Percentiles rank a stretch among this genome's conserved stretches.
Conservation (phyloP, 2,329 filamentous ascomycete genomes). For the Claviceps paspali region DNA sequence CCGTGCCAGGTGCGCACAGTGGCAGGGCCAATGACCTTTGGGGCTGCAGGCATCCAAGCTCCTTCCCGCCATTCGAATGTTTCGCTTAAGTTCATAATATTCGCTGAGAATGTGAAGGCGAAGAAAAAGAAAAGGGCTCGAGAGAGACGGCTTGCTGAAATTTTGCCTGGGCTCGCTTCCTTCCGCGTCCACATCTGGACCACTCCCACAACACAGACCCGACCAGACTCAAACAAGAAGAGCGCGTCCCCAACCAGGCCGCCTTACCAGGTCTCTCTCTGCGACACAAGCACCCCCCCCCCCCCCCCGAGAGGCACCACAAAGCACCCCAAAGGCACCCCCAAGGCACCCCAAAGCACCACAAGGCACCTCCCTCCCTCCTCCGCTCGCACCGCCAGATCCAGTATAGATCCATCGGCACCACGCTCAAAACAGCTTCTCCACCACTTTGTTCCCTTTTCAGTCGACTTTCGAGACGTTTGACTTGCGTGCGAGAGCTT, state of each 20-base stretch:
- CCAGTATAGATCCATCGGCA: constrained; percentile 51
- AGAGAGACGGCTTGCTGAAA: no score
- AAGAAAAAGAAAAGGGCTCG: no score
- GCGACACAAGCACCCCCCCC: neutral
- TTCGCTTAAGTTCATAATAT: constrained; percentile 5
- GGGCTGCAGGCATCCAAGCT: no score
- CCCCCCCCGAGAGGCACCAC: neutral
- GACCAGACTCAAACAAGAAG: constrained; percentile 23
- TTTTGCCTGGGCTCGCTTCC: constrained; percentile 20
- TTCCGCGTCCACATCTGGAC: constrained; percentile 12
- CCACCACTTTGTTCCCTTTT: constrained; percentile 41
- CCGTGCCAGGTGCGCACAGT: no score
- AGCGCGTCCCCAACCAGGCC: constrained; percentile 12
- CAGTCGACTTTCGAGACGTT: constrained; percentile 12
- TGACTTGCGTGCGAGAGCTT: constrained; percentile 12
- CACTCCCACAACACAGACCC: constrained; percentile 11
- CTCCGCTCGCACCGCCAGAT: constrained; percentile 41
- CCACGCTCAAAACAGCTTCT: constrained; percentile 50
- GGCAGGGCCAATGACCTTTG: no score
- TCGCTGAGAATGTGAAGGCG: no score
- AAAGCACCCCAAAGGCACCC: neutral
- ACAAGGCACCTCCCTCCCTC: constrained; percentile 28
- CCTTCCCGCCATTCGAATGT: neutral
- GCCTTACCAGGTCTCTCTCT: constrained; percentile 1
- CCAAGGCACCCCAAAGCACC: constrained; percentile 20